Percentiles rank a stretch among this genome's conserved stretches.
phyloP scores from a whole-genome alignment of 2,329 filamentous ascomycete genomes.

The Sphaerulina vaccinii region DNA sequence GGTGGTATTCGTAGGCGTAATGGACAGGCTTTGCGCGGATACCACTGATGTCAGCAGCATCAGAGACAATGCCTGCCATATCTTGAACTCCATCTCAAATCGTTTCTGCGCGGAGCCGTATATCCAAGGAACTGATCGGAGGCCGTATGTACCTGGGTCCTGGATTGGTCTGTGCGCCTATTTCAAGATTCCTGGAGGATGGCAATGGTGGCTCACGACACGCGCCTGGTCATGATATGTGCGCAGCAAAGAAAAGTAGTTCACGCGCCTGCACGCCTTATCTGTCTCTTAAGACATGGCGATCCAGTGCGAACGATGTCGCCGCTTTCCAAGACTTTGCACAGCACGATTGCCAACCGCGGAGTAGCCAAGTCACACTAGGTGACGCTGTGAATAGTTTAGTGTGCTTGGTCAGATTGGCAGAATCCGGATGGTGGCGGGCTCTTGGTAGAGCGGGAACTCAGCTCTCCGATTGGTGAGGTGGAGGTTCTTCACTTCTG shows the following conservation, averaged over 20 bases:
- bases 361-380: not conserved
- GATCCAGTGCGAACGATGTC: not conserved
- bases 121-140: no score
- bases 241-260: not conserved
- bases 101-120: not conserved
- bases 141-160: no score
- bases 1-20: conserved; percentile 21
- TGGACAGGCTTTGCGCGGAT: conserved; percentile 20
- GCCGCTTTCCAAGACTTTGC: not conserved
- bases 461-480: no score
- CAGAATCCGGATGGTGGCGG: no score
- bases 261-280: not conserved
- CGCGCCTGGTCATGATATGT: not conserved
- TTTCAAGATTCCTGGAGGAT: not conserved
- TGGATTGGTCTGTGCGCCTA: not conserved
- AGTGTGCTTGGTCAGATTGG: no score
- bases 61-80: conserved; percentile 11
- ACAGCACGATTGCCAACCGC: not conserved
- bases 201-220: not conserved
- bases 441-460: no score
- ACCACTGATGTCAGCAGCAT: conserved; percentile 1
- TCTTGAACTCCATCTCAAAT: conserved; percentile 3
- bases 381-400: no score
- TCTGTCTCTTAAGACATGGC: not conserved
- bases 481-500: no score